phyloP scores from a whole-genome alignment of 1,139 yeast species.

The Kodamaea suecica region DNA sequence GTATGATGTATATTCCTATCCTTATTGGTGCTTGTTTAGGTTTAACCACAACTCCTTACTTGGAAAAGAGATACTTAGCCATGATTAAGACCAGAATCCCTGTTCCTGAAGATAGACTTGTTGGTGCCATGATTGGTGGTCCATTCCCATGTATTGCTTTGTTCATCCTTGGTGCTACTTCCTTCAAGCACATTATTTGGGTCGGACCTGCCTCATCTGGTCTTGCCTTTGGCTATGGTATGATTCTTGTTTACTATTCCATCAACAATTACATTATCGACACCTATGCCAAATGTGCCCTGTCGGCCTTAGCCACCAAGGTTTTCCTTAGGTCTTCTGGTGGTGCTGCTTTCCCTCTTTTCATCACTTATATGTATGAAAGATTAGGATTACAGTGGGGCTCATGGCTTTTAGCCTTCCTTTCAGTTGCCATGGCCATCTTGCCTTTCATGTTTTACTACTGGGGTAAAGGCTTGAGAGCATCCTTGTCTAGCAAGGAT shows the following conservation, averaged over 20 bases:
- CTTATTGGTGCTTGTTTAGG: slow-evolving; percentile 81
- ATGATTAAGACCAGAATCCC: slow-evolving; percentile 59
- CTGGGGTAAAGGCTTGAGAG: slow-evolving; percentile 65
- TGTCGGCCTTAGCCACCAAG: slow-evolving; percentile 86
- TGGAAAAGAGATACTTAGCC: slow-evolving; percentile 59
- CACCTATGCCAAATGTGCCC: slow-evolving; percentile 83
- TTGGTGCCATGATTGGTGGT: slow-evolving; percentile 88
- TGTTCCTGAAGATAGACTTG: slow-evolving; percentile 80
- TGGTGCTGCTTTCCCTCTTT: slow-evolving; percentile 90
- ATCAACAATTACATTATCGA: slow-evolving; percentile 87
- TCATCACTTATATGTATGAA: slow-evolving; percentile 78
- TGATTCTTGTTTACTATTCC: slow-evolving; percentile 85
- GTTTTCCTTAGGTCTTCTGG: slow-evolving; percentile 85
- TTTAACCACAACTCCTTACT: slow-evolving; percentile 62
- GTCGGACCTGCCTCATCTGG: slow-evolving; percentile 95
- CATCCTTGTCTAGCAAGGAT: slow-evolving; percentile 63
- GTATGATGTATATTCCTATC: slow-evolving; percentile 84
- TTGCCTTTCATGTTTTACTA: slow-evolving; percentile 77
- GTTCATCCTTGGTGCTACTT: slow-evolving; percentile 87
- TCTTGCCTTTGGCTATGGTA: slow-evolving; percentile 84
- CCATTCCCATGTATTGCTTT: slow-evolving; percentile 87
- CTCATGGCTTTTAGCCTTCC: slow-evolving; percentile 76
- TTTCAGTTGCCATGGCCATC: slow-evolving; percentile 78
- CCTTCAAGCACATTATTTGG: slow-evolving; percentile 78
- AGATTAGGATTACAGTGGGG: slow-evolving; percentile 80